Evolutionary conservation across 805 yeast genomes (phyloP).

Genomic region (Candida glaebosa): DNA sequence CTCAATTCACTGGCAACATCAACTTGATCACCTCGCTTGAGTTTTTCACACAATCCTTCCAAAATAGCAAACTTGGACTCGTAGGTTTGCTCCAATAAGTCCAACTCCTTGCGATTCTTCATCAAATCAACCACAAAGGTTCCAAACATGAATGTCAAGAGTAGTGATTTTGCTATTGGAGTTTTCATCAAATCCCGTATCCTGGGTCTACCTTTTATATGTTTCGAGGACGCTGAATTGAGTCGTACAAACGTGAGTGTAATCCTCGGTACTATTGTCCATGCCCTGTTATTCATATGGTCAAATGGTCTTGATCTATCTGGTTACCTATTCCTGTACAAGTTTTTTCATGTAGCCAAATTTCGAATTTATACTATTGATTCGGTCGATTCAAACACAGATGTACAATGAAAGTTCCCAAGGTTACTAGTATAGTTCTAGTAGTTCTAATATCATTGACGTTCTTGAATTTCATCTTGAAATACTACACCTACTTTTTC

Average conservation of each 20-base stretch:
- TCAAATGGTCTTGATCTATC: not conserved
- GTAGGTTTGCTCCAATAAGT: constrained; percentile 38
- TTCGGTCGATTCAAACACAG: too few species aligned
- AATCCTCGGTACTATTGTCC: not conserved
- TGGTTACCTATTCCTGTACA: not conserved
- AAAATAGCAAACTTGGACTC: constrained; percentile 30
- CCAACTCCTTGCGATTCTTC: constrained; percentile 42
- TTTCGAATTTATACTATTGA: not conserved
- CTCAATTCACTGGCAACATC: constrained; percentile 41
- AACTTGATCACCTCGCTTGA: constrained; percentile 32
- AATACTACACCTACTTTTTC: constrained; percentile 37
- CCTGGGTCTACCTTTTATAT: constrained; percentile 16
- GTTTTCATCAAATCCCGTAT: constrained; percentile 27
- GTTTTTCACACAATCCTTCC: constrained; percentile 25
- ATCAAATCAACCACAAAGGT: constrained; percentile 48
- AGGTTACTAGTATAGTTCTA: constrained; percentile 30
- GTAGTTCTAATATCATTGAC: constrained; percentile 30
- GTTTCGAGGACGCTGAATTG: constrained; percentile 9
- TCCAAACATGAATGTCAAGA: constrained; percentile 37
- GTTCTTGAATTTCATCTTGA: constrained; percentile 29
- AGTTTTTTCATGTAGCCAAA: not conserved
- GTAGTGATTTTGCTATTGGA: constrained; percentile 35
- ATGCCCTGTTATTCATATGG: not conserved
- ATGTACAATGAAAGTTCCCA: constrained; percentile 28
- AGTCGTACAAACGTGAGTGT: constrained; percentile 2